A percentile compares a stretch with the other conserved stretches of the same genome.
phyloP scores from a whole-genome alignment of 164 flowering plant species.

The Magnolia officinalis region DNA sequence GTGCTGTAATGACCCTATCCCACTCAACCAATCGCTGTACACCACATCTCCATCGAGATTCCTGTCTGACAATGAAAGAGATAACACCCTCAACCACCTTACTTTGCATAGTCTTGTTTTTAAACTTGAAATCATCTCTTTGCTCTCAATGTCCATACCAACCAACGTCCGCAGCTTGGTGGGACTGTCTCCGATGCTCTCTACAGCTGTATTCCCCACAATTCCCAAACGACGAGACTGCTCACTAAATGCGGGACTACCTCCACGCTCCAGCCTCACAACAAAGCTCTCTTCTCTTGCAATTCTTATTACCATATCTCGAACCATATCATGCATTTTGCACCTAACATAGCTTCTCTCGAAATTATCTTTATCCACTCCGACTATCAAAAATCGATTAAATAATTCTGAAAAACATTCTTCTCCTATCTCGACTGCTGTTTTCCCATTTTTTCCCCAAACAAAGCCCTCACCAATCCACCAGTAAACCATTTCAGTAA shows the following conservation, averaged over 20 bases:
- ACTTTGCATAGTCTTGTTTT: background rate
- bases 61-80: background rate
- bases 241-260: too few relatives aligned
- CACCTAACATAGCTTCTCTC: background rate
- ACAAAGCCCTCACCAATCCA: background rate
- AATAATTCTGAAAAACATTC: background rate
- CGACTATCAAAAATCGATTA: background rate
- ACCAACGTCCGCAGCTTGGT: too few relatives aligned
- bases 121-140: background rate
- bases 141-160: background rate
- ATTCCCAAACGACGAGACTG: background rate
- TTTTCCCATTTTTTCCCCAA: background rate
- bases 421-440: background rate
- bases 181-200: background rate
- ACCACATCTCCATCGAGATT: background rate
- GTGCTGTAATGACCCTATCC: slow-evolving; percentile 1
- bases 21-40: background rate
- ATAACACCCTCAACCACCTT: background rate
- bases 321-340: background rate
- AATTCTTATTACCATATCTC: slow-evolving; percentile 1
- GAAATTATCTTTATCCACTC: background rate
- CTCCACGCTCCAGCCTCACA: background rate
- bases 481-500: background rate
- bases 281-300: slow-evolving; percentile 1
- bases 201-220: background rate